Base-by-base conservation (phyloP, 208 protist genomes). In the Vickermania spadyakhi region DNA sequence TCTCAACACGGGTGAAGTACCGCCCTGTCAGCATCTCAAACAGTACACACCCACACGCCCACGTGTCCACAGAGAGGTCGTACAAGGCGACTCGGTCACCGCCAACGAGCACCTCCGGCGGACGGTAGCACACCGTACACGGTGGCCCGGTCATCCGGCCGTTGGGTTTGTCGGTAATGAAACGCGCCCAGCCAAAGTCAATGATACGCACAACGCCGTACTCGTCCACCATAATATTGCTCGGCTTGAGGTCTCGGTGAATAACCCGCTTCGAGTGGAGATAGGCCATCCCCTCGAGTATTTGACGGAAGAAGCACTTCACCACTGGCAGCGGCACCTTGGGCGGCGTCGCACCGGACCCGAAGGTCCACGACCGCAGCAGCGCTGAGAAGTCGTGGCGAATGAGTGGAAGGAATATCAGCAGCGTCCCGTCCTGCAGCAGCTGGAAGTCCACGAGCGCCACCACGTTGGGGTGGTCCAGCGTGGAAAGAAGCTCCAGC, bases 11-110 rank as follows among this genome's bases (percentile, higher is more conserved):
- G 11, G 79, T 56, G 58, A 99, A 99, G 13, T 93, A 96, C 56
- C 93, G 85, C 7, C 96, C 97, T 0, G 98, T 78, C 23, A 99
- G 65, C 64, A 99, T 84, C 79, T 99, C 98, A 23, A 96, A 98
- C 11, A 99, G 72, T 11, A 99, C 96, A 72, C 97, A 99, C 23
- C 94, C 98, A 36, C 77, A 81, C 52, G 90, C 96, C 96, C 95
- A 98, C 23, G 98, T 60, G 64, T 98, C 96, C 31, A 99, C 84
- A 23, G 91, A 68, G 22, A 86, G 84, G 70, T 99, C 98, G 64
- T 93, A 93, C 41, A 77, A 69, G 11, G 21, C 28, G 13, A 65
- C 62, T 52, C 68, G 30, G 41, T 72, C 41, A 2, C 72, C 70
- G 2, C 78, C 79, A 5, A 88, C 60, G 21, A 94, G 72, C 23